A percentile compares a stretch with the other conserved stretches of the same genome.
These are phyloP conservation scores for Leptomonas pyrrhocoris DNA, from an alignment of 208 protist species.

Conservation along the genomic window DNA sequence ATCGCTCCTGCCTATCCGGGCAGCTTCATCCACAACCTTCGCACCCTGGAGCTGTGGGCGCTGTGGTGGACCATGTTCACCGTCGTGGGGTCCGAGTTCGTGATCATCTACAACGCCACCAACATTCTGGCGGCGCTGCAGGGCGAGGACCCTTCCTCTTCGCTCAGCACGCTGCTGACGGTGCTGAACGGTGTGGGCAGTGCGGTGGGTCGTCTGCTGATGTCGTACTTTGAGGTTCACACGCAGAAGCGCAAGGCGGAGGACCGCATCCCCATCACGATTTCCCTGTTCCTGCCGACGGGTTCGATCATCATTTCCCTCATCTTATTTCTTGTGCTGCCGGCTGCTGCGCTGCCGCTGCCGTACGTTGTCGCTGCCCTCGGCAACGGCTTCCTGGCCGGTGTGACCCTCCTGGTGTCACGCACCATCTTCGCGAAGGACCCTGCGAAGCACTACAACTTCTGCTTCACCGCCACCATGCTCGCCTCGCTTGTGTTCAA, in stretches of 20 bases:
- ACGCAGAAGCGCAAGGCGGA: conserved; percentile 51
- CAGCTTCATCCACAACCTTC: conserved; percentile 50
- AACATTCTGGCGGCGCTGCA: conserved; percentile 55
- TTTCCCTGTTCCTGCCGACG: conserved; percentile 62
- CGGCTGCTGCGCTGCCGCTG: conserved; percentile 36
- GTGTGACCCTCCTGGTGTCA: conserved; percentile 54
- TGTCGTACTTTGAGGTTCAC: conserved; percentile 60
- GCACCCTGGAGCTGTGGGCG: conserved; percentile 54
- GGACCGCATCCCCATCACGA: conserved; percentile 70
- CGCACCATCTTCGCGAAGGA: conserved; percentile 74
- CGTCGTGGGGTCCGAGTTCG: conserved; percentile 48
- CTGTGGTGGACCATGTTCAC: conserved; percentile 65
- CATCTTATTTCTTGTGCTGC: conserved; percentile 53
- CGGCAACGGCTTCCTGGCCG: no score
- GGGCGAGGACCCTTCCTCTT: conserved; percentile 21
- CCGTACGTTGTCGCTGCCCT: conserved; percentile 51
- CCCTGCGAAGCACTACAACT: no score
- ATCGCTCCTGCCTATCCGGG: conserved; percentile 69
- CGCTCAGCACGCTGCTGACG: conserved; percentile 59
- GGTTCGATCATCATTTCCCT: conserved; percentile 49
- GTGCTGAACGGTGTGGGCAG: conserved; percentile 68
- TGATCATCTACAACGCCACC: conserved; percentile 70
- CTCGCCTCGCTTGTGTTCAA: conserved; percentile 78
- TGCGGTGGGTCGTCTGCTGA: conserved; percentile 56
- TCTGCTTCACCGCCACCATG: no score